These are phyloP conservation scores for Fagus sylvatica DNA, from an alignment of 306 rosid species.

Conservation along the genomic window DNA sequence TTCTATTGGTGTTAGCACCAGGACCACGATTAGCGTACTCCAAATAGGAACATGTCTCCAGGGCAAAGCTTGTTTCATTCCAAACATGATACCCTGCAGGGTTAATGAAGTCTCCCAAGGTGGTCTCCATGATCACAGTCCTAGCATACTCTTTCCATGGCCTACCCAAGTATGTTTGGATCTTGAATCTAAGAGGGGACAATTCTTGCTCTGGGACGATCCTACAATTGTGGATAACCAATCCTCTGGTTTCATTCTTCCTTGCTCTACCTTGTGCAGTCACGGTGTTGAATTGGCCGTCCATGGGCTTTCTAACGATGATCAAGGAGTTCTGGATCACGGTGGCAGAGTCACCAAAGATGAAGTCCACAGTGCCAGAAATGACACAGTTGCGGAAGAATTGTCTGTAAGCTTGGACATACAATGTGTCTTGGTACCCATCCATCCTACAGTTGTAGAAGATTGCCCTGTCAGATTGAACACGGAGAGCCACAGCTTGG, in stretches of 20 bases:
- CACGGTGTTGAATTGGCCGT: constrained; percentile 43
- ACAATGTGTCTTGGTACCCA: constrained; percentile 71
- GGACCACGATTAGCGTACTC: constrained; percentile 65
- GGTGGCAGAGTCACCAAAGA: constrained; percentile 54
- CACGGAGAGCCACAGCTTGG: constrained; percentile 81
- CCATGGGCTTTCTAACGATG: constrained; percentile 45
- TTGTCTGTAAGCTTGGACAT: constrained; percentile 57
- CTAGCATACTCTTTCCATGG: constrained; percentile 62
- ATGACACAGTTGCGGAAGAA: constrained; percentile 78
- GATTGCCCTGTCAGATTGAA: constrained; percentile 49
- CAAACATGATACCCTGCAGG: constrained; percentile 44
- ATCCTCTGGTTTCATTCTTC: constrained; percentile 19
- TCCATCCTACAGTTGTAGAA: constrained; percentile 61
- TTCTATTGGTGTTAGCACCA: constrained; percentile 34
- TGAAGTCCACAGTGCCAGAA: constrained; percentile 73
- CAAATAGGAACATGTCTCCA: constrained; percentile 46
- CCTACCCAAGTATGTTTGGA: constrained; percentile 53
- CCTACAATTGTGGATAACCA: constrained; percentile 58
- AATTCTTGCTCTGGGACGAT: constrained; percentile 52
- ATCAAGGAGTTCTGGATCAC: constrained; percentile 59
- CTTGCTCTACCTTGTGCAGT: constrained; percentile 48
- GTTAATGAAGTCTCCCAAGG: constrained; percentile 45
- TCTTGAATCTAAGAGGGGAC: constrained; percentile 26
- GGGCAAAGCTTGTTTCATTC: constrained; percentile 25
- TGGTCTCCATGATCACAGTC: constrained; percentile 57